Evolutionary conservation across 331 rosid genomes (phyloP).

Genomic region (Cydonia oblonga): DNA sequence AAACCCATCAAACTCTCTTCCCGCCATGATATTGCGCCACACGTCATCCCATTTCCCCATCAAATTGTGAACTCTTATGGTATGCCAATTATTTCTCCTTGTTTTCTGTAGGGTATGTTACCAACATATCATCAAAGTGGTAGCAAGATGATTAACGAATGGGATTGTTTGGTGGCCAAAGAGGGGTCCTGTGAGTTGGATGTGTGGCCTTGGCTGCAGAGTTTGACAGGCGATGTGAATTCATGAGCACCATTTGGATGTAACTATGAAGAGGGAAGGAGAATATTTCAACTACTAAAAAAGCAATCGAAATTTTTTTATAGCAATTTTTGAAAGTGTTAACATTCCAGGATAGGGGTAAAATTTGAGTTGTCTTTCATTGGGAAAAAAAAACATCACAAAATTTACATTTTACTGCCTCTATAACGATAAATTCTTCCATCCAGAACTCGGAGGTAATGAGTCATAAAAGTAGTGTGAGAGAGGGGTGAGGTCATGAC

Average conservation of each 20-base stretch:
- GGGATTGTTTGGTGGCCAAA: constrained; percentile 21
- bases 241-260: constrained; percentile 44
- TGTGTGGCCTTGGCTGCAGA: neutral
- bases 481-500: too few species aligned
- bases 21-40: too few species aligned
- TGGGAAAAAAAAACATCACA: too few species aligned
- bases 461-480: too few species aligned
- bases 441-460: too few species aligned
- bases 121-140: constrained; percentile 27
- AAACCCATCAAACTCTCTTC: too few species aligned
- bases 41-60: too few species aligned
- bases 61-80: too few species aligned
- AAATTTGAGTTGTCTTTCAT: neutral
- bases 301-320: constrained; percentile 4
- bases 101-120: constrained; percentile 23
- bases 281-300: constrained; percentile 30
- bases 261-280: constrained; percentile 27
- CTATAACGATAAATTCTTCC: too few species aligned
- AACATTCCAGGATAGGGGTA: constrained; percentile 42
- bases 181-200: neutral
- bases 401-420: too few species aligned
- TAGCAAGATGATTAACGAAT: constrained; percentile 27
- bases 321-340: neutral
- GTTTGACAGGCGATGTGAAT: constrained; percentile 23
- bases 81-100: too few species aligned